A percentile compares a stretch with the other conserved stretches of the same genome.
Evolutionary conservation across 2,329 filamentous ascomycete genomes (phyloP).

Genomic region (Thielaviopsis populi): DNA sequence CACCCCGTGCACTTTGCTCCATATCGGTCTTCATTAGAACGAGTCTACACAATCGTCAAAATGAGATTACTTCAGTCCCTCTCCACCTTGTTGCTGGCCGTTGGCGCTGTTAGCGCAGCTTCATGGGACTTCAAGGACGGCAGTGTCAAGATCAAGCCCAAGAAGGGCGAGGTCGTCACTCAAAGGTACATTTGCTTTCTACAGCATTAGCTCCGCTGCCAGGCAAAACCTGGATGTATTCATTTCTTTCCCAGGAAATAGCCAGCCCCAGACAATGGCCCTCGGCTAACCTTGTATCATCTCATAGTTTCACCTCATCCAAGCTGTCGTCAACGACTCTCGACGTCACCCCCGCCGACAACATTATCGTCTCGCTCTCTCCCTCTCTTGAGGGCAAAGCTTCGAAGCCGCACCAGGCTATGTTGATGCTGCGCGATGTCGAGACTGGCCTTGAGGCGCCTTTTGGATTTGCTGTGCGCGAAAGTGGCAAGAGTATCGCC

Average conservation of each 20-base stretch:
- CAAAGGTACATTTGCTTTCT: constrained; percentile 42
- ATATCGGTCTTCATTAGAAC: constrained; percentile 6
- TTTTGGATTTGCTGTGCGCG: constrained; percentile 70
- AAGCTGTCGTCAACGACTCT: constrained; percentile 44
- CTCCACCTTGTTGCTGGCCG: constrained; percentile 32
- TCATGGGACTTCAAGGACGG: constrained; percentile 65
- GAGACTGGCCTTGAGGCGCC: constrained; percentile 69
- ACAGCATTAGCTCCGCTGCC: not conserved
- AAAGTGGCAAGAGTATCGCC: constrained; percentile 71
- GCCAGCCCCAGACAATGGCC: not conserved
- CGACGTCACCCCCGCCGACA: constrained; percentile 50
- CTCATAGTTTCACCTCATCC: constrained; percentile 33
- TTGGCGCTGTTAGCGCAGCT: constrained; percentile 35
- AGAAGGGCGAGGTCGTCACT: constrained; percentile 47
- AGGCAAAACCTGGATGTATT: too few relatives aligned
- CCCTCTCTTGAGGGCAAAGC: constrained; percentile 61
- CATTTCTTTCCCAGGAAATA: too few relatives aligned
- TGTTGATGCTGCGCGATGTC: constrained; percentile 65
- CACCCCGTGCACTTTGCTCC: constrained; percentile 12
- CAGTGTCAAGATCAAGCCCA: constrained; percentile 48
- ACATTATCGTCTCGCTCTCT: constrained; percentile 69
- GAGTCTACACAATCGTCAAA: not conserved
- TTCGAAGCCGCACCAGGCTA: constrained; percentile 86
- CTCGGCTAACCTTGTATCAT: not conserved
- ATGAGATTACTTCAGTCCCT: constrained; percentile 20